Base-by-base conservation (phyloP, 345 rosid species). In the Passiflora organensis region DNA sequence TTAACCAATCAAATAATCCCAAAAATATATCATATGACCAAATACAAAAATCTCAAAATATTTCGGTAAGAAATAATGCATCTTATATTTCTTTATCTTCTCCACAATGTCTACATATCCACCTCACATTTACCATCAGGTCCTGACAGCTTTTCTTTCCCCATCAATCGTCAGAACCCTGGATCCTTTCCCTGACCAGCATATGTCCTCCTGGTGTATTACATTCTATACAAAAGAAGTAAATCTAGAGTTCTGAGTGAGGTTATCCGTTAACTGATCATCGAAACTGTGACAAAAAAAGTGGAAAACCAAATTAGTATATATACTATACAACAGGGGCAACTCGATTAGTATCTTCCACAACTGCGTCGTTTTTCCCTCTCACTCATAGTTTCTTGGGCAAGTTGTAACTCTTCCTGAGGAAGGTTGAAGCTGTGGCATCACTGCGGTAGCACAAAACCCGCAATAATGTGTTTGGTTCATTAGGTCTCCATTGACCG, bases 311-410 rank as follows among this genome's bases (percentile, higher is more conserved):
- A 41, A 6, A 41, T 15, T 15, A 41, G n/a, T 41, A 41, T 11
- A 12, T 41, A 41, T 41, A 41, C 15, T 41, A 41, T 41, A 41
- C 43, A 41, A 12, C 43, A 41, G n/a, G 14, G 4, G 43, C n/a
- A 5, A 0, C 43, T 15, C n/a, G n/a, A n/a, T n/a, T n/a, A n/a
- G n/a, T n/a, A n/a, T n/a, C 42, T 34, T 48, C 6, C 45, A 25
- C 28, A 34, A 54, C 18, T 20, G 41, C 43, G 44, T 6, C 56
- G 37, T 16, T 14, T 62, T 45, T 10, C 5, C 18, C n/a, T 45
- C 28, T 23, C 56, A 39, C 24, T 71, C 56, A 76, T 18, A 85
- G 80, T 75, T 84, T 91, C 78, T 68, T 91, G 1, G 98, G 96
- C 75, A 88, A 77, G 76, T 68, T 52, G 43, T 68, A 68, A 14